Conservation (phyloP, 2,329 filamentous ascomycete genomes). For the Grosmannia serpens region DNA sequence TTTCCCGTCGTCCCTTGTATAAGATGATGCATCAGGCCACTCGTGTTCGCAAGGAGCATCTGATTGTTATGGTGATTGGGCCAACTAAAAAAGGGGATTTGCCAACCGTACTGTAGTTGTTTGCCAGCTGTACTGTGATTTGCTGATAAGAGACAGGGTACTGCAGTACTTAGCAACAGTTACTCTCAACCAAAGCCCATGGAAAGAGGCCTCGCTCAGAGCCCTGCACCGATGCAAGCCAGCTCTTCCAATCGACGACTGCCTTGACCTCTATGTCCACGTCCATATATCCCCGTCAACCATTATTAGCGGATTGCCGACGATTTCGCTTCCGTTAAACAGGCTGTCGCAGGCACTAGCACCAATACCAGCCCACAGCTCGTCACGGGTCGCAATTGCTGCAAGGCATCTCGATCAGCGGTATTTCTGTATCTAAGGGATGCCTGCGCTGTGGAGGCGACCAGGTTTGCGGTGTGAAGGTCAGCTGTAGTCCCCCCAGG, state of each 20-base stretch:
- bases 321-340: not conserved
- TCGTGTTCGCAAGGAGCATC: not conserved
- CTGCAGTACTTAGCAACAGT: too few relatives aligned
- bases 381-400: too few relatives aligned
- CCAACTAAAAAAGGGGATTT: not conserved
- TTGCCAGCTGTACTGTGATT: too few relatives aligned
- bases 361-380: too few relatives aligned
- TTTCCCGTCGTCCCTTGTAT: not conserved
- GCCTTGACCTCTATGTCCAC: constrained; percentile 4
- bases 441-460: too few relatives aligned
- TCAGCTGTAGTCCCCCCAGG: too few relatives aligned
- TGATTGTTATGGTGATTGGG: not conserved
- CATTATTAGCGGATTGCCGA: not conserved
- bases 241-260: constrained; percentile 10
- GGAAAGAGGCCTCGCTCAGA: not conserved
- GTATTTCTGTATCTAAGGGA: too few relatives aligned
- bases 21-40: not conserved
- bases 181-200: not conserved
- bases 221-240: constrained; percentile 4
- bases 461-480: too few relatives aligned
- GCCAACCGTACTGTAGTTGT: too few relatives aligned
- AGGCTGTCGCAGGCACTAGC: too few relatives aligned
- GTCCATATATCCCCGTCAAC: constrained; percentile 3
- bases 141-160: too few relatives aligned
- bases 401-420: too few relatives aligned